These are phyloP conservation scores for Podospora appendiculata DNA, from an alignment of 495 filamentous ascomycete genomes.

Conservation along the genomic window DNA sequence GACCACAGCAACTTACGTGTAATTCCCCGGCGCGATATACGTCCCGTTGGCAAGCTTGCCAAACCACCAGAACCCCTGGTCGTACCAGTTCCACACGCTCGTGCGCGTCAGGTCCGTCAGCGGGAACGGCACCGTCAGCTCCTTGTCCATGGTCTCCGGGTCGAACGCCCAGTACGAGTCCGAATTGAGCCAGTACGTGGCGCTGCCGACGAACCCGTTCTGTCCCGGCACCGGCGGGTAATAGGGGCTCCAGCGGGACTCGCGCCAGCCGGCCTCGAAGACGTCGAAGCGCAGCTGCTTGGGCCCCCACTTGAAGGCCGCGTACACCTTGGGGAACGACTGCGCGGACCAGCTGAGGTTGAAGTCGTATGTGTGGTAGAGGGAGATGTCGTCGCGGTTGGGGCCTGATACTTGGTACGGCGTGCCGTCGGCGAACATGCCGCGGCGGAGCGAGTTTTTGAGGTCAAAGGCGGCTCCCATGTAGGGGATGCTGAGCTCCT, in stretches of 20 bases:
- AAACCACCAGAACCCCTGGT: conserved; percentile 22
- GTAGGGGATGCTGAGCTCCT: conserved; percentile 27
- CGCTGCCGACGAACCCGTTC: conserved; percentile 27
- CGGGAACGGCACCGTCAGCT: conserved; percentile 20
- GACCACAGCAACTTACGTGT: conserved; percentile 16
- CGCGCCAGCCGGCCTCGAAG: conserved; percentile 18
- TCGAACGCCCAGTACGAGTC: conserved; percentile 13
- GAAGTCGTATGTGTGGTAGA: conserved; percentile 19
- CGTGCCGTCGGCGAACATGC: conserved; percentile 1
- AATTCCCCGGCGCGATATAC: conserved; percentile 27
- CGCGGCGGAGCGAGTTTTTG: conserved; percentile 4
- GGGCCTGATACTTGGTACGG: conserved; percentile 9
- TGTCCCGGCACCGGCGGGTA: conserved; percentile 27
- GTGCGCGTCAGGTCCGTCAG: conserved; percentile 11
- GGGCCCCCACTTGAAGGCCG: conserved; percentile 21
- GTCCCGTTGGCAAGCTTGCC: conserved; percentile 26
- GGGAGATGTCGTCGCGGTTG: conserved; percentile 8
- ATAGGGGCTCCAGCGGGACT: conserved; percentile 17
- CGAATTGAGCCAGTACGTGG: conserved; percentile 12
- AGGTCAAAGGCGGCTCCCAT: conserved; percentile 10
- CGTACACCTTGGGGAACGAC: conserved; percentile 16
- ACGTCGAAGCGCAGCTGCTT: conserved; percentile 23
- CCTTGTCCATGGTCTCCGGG: conserved; percentile 10
- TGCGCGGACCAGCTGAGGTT: conserved; percentile 11
- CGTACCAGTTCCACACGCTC: conserved; percentile 10